These are phyloP conservation scores for Rhododendron henanense DNA, from an alignment of 148 eudicot genomes.

Conservation along the genomic window DNA sequence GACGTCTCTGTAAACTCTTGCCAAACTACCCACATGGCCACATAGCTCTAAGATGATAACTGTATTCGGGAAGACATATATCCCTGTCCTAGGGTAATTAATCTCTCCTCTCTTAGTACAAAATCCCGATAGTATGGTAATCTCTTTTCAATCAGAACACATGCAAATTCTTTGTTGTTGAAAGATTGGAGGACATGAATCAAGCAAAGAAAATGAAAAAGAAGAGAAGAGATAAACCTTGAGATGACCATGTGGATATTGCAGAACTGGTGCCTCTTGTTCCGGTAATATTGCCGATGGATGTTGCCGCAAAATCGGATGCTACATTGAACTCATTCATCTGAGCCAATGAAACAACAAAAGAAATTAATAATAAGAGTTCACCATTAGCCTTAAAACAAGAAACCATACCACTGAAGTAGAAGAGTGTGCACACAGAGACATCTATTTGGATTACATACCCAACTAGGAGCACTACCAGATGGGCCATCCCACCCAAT, in stretches of 20 bases:
- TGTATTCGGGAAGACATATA: neutral
- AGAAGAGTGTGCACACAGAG: neutral
- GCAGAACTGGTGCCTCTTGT: constrained; percentile 35
- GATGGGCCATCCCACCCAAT: constrained; percentile 69
- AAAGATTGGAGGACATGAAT: neutral
- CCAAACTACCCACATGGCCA: neutral
- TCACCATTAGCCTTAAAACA: neutral
- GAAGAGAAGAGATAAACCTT: constrained; percentile 32
- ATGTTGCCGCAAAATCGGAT: constrained; percentile 43
- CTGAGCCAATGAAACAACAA: constrained; percentile 13
- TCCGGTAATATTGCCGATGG: constrained; percentile 33
- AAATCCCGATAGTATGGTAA: neutral
- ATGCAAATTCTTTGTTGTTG: neutral
- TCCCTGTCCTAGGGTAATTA: neutral
- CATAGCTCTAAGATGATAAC: neutral
- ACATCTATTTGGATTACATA: constrained; percentile 14
- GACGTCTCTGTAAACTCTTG: neutral
- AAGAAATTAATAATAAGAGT: too few relatives aligned
- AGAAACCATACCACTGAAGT: neutral
- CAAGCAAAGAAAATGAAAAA: neutral
- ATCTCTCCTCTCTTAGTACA: neutral
- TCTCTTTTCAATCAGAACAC: neutral
- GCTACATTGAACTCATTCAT: constrained; percentile 45
- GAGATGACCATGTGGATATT: constrained; percentile 62
- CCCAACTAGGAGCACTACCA: constrained; percentile 68